phyloP scores from a whole-genome alignment of 495 filamentous ascomycete species.

The Talaromyces trachyspermus region DNA sequence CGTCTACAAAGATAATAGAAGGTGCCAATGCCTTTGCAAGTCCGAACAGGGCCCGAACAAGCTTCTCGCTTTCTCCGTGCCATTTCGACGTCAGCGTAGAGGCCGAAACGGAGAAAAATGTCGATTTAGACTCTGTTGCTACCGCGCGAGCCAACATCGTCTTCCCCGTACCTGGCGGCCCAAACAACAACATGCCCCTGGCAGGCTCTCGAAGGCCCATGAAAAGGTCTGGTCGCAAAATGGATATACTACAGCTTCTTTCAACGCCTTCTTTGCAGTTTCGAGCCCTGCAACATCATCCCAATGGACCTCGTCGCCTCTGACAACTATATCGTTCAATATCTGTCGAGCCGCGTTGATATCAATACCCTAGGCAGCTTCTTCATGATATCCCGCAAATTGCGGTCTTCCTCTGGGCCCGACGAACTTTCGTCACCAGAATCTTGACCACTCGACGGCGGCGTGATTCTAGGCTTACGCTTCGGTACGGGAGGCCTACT shows the following conservation, averaged over 20 bases:
- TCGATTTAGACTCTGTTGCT: slow-evolving; percentile 88
- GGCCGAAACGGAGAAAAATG: slow-evolving; percentile 95
- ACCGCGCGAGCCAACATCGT: slow-evolving; percentile 97
- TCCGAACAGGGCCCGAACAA: slow-evolving; percentile 86
- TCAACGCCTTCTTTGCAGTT: slow-evolving; percentile 82
- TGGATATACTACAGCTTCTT: slow-evolving; percentile 95
- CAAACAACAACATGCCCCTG: slow-evolving; percentile 92
- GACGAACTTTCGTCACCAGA: slow-evolving; percentile 29
- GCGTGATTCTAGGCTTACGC: slow-evolving; percentile 29
- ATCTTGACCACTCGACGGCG: slow-evolving; percentile 39
- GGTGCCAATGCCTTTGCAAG: slow-evolving; percentile 86
- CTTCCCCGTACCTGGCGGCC: slow-evolving; percentile 93
- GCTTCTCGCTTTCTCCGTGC: slow-evolving; percentile 93
- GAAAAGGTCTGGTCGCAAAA: slow-evolving; percentile 95
- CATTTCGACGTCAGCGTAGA: slow-evolving; percentile 94
- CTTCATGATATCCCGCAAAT: slow-evolving; percentile 58
- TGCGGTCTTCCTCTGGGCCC: slow-evolving; percentile 36
- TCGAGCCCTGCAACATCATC: slow-evolving; percentile 88
- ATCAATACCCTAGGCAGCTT: slow-evolving; percentile 78
- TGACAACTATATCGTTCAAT: slow-evolving; percentile 90
- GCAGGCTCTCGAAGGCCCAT: slow-evolving; percentile 92
- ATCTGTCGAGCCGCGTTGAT: slow-evolving; percentile 78
- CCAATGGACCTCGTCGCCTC: slow-evolving; percentile 95
- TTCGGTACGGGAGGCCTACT: slow-evolving; percentile 7
- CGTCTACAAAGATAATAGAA: slow-evolving; percentile 97